Base-by-base conservation (phyloP, 768 basidiomycete species). In the Grammothele lineata region DNA sequence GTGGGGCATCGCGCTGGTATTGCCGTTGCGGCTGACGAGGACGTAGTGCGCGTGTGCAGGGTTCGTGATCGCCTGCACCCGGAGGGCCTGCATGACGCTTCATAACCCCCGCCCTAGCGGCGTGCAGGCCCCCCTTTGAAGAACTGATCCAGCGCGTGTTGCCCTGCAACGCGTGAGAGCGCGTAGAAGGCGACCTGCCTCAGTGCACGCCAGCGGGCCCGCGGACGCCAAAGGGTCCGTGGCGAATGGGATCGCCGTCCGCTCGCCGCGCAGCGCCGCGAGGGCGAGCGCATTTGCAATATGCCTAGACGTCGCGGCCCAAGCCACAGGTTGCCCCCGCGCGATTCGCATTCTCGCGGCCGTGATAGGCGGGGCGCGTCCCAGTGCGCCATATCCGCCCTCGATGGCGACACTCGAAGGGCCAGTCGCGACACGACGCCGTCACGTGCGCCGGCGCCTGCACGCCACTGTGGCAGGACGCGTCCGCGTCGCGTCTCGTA, bases 321-420 rank as follows among this genome's bases (percentile, higher is more conserved):
- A 25, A 38, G 44, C 40, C 45, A 44, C 40, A 14, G 27, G 27
- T 7, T 14, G 42, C 43, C 36, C 37, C 27, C 46, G 42, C 38
- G 27, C 40, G 5, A 43, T 53, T 36, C 32, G 45, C 50, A 51
- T 47, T 51, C 25, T 34, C 37, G 37, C 17, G 17, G 42, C n/a
- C 32, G 18, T 53, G 43, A 48, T 53, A 27, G 25, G 51, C 38
- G 26, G 45, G 22, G 25, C 14, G 10, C 12, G 26, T n/a, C 22
- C n/a, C 32, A 23, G 35, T 41, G 42, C 51, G 51, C 51, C 51
- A 53, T 53, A 46, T n/a, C 7, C 33, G 32, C 37, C 24, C 30
- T n/a, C 38, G 38, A 53, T 53, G 23, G 51, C 51, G 51, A 53
- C 51, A 53, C 46, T 43, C 46, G 45, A 44, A 36, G 41, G 22